Evolutionary conservation across 495 filamentous ascomycete species (phyloP).

Genomic region (Cercophora samala): DNA sequence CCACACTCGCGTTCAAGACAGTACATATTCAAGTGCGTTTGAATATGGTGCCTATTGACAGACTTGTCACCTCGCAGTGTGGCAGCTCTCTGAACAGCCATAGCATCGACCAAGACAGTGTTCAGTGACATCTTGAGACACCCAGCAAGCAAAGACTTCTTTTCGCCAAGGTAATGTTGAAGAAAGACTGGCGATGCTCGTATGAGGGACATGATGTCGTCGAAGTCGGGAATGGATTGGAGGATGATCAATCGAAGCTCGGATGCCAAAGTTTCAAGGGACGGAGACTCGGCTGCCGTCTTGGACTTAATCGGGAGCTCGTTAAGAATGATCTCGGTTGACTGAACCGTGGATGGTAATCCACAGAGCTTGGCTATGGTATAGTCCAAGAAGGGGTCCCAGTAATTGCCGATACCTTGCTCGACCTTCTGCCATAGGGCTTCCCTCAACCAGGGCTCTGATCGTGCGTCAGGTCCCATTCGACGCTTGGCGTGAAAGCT

Average conservation of each 20-base stretch:
- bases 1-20: background rate
- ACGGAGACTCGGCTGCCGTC: background rate
- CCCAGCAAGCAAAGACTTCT: background rate
- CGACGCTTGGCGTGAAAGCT: too few relatives aligned
- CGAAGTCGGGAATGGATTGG: background rate
- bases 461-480: too few relatives aligned
- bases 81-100: background rate
- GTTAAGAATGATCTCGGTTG: too few relatives aligned
- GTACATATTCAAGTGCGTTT: background rate
- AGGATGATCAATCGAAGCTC: background rate
- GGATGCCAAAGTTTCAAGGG: background rate
- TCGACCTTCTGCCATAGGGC: too few relatives aligned
- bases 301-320: too few relatives aligned
- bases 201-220: background rate
- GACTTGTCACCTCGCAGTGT: background rate
- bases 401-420: too few relatives aligned
- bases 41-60: background rate
- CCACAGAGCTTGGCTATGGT: too few relatives aligned
- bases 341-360: too few relatives aligned
- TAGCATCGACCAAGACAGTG: background rate
- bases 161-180: background rate
- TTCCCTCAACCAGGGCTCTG: too few relatives aligned
- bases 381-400: too few relatives aligned
- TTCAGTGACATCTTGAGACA: background rate
- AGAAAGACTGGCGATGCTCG: background rate